Conservation (phyloP, 176 grass and related monocot genomes). For the Lolium multiflorum region DNA sequence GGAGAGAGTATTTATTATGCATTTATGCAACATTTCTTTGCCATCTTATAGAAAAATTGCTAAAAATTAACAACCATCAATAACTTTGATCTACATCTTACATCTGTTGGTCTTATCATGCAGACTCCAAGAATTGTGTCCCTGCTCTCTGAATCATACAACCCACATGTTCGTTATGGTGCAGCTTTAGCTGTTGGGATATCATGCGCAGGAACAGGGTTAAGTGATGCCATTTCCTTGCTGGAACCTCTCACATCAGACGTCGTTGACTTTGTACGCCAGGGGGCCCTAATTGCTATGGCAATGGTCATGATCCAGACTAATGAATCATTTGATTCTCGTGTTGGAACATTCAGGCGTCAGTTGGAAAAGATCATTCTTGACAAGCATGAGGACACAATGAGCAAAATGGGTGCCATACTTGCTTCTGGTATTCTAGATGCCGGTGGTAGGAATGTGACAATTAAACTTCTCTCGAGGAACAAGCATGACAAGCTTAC, state of each 20-base stretch:
- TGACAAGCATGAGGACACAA: slow-evolving; percentile 98
- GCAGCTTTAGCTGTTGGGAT: slow-evolving; percentile 99
- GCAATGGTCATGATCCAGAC: slow-evolving; percentile 99
- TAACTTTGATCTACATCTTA: slow-evolving; percentile 23
- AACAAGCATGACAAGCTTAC: slow-evolving; percentile 96
- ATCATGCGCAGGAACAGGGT: slow-evolving; percentile 91
- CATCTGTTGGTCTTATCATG: slow-evolving; percentile 39
- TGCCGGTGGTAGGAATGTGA: slow-evolving; percentile 97
- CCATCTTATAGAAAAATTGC: background rate
- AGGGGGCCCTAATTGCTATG: slow-evolving; percentile 98
- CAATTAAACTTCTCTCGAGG: slow-evolving; percentile 91
- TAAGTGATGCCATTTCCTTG: slow-evolving; percentile 97
- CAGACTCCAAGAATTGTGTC: slow-evolving; percentile 99
- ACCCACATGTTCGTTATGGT: slow-evolving; percentile 98
- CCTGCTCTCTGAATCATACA: slow-evolving; percentile 97
- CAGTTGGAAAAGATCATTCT: slow-evolving; percentile 99
- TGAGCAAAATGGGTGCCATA: slow-evolving; percentile 99
- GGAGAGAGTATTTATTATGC: background rate
- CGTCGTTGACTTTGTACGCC: slow-evolving; percentile 97
- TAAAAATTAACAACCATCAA: background rate
- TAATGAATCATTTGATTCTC: slow-evolving; percentile 91
- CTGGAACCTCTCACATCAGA: slow-evolving; percentile 99
- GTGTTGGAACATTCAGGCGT: slow-evolving; percentile 93
- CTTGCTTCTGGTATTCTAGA: slow-evolving; percentile 98
- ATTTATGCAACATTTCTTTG: slow-evolving; percentile 11